phyloP scores from a whole-genome alignment of 805 yeast species.

The Candida multigemmis region DNA sequence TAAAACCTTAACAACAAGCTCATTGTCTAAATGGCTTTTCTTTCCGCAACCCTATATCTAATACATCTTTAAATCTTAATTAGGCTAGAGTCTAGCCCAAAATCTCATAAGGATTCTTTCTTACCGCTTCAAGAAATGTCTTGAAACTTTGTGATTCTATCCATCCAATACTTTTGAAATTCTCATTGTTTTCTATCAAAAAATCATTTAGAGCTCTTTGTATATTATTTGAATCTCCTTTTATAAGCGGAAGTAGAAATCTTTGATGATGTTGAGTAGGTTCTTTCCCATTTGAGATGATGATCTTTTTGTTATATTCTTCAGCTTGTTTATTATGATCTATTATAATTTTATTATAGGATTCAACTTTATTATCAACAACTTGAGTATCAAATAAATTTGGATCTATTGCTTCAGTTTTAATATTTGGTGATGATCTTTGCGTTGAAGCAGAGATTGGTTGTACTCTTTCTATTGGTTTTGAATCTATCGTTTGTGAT shows the following conservation, averaged over 20 bases:
- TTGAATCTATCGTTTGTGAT: background rate
- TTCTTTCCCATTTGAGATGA: constrained; percentile 1
- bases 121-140: constrained; percentile 3
- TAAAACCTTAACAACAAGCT: no score
- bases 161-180: constrained; percentile 5
- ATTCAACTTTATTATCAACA: background rate
- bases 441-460: background rate
- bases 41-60: no score
- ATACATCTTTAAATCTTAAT: no score
- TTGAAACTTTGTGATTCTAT: constrained; percentile 5
- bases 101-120: constrained; percentile 3
- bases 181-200: constrained; percentile 4
- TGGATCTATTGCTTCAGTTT: constrained; percentile 2
- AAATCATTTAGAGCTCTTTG: constrained; percentile 5
- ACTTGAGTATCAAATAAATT: constrained; percentile 1
- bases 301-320: constrained; percentile 5
- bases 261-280: constrained; percentile 1
- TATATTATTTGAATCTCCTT: constrained; percentile 2
- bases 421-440: background rate
- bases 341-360: constrained; percentile 6
- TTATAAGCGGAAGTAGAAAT: constrained; percentile 2
- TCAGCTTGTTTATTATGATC: constrained; percentile 7
- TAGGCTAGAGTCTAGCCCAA: no score
- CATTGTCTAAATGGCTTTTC: no score
- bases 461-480: background rate